Base-by-base conservation (phyloP, 2,329 filamentous ascomycete species). In the Gliomastix tumulicola region DNA sequence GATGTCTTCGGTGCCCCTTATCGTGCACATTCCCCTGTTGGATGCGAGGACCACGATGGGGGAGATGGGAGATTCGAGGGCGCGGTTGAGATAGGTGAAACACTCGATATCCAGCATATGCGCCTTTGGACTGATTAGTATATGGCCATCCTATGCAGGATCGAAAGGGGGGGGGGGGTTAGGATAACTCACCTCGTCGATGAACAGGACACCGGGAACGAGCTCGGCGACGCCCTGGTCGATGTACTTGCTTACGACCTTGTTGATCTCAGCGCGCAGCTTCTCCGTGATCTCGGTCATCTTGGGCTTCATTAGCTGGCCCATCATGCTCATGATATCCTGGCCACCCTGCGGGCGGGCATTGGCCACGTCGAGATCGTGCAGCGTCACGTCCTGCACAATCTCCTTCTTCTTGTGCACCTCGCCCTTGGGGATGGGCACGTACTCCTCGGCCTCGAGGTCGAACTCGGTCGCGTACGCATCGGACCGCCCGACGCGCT, bases 321-420 rank as follows among this genome's bases (percentile, higher is more conserved):
- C 92, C 90, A 98, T 97, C 92, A 98, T 97, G 69, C 89, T 96
- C 89, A 98, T 97, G 48, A 98, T 94, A 61, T 98, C 92, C 70
- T 98, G 92, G 31, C 92, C 92, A 36, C 92, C 92, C 68, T 97
- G 88, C 5, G 92, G 92, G 52, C 90, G 74, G 12, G 92, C 85
- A 54, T 98, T 98, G 46, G 92, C 92, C 44, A 97, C 84, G 55
- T 98, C 92, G 39, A 98, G 71, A 56, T 98, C 92, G 62, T 98
- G 92, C 45, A 98, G 74, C 32, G 92, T 96, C 44, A 98, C 92
- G 54, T 98, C 92, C 61, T 98, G 92, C 23, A 98, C 92, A 49
- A 98, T 94, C 66, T 98, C 92, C 72, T 98, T 98, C 79, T 96
- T 97, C 78, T 98, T 98, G 71, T 97, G 92, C 37, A 98, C 92